These are phyloP conservation scores for Arthrobotrys musiformis DNA, from an alignment of 2,329 filamentous ascomycete genomes.

Conservation along the genomic window DNA sequence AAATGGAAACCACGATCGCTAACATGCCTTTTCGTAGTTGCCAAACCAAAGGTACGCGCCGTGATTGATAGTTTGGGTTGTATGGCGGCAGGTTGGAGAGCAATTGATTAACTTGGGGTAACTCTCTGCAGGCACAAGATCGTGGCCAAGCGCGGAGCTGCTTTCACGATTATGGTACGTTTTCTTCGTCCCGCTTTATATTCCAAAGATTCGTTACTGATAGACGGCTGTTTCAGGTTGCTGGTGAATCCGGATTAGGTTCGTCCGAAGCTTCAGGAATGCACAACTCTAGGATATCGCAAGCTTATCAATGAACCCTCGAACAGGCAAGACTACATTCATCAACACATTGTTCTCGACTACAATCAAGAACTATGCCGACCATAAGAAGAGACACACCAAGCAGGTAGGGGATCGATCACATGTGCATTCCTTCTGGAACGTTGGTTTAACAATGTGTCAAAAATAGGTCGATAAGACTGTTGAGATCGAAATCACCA, in stretches of 20 bases:
- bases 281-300: slow-evolving; percentile 27
- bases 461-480: slow-evolving; percentile 82
- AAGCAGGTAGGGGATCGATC: slow-evolving; percentile 73
- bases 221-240: slow-evolving; percentile 72
- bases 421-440: not conserved
- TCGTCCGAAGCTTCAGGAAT: slow-evolving; percentile 44
- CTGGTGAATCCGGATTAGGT: slow-evolving; percentile 89
- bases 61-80: not conserved
- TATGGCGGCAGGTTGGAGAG: not conserved
- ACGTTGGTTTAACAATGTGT: not conserved
- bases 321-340: slow-evolving; percentile 92
- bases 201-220: slow-evolving; percentile 35
- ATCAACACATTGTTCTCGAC: slow-evolving; percentile 99
- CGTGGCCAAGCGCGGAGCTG: slow-evolving; percentile 85
- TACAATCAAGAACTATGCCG: slow-evolving; percentile 99
- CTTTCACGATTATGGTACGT: slow-evolving; percentile 98
- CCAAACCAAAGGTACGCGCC: slow-evolving; percentile 73
- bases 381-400: slow-evolving; percentile 98
- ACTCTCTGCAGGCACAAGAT: slow-evolving; percentile 71
- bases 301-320: slow-evolving; percentile 41
- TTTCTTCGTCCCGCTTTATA: slow-evolving; percentile 59
- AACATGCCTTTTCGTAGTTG: slow-evolving; percentile 67
- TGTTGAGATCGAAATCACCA: slow-evolving; percentile 98
- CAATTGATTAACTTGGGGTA: slow-evolving; percentile 45
- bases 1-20: slow-evolving; percentile 75